A percentile compares a stretch with the other conserved stretches of the same genome.
phyloP scores from a whole-genome alignment of 2,329 filamentous ascomycete genomes.

The Hymenoscyphus scutula region DNA sequence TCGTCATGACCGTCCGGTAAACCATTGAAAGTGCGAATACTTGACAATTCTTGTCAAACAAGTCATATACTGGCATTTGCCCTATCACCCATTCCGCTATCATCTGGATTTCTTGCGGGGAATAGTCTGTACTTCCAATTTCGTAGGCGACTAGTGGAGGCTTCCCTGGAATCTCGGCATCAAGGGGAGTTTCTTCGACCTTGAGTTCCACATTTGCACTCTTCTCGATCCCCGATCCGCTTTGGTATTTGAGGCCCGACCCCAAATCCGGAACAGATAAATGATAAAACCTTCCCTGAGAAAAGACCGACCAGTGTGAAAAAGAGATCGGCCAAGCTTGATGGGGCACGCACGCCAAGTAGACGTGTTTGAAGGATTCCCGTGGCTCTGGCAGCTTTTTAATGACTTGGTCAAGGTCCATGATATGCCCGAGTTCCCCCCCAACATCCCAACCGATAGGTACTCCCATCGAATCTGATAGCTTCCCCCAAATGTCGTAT shows the following conservation, averaged over 20 bases:
- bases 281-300: neutral
- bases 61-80: neutral
- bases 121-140: neutral
- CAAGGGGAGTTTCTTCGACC: neutral
- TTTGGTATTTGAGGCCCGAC: neutral
- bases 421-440: neutral
- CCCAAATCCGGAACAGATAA: neutral
- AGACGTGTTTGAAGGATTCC: neutral
- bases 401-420: neutral
- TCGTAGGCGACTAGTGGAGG: neutral
- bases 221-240: neutral
- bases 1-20: neutral
- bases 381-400: neutral
- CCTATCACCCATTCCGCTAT: neutral
- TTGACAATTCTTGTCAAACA: neutral
- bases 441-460: neutral
- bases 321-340: neutral
- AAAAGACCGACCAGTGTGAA: neutral
- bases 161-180: neutral
- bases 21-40: neutral
- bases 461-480: neutral
- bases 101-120: neutral
- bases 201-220: neutral
- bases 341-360: neutral
- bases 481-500: neutral